Base-by-base conservation (phyloP, 176 grass and related monocot species). In the Melocanna baccifera region DNA sequence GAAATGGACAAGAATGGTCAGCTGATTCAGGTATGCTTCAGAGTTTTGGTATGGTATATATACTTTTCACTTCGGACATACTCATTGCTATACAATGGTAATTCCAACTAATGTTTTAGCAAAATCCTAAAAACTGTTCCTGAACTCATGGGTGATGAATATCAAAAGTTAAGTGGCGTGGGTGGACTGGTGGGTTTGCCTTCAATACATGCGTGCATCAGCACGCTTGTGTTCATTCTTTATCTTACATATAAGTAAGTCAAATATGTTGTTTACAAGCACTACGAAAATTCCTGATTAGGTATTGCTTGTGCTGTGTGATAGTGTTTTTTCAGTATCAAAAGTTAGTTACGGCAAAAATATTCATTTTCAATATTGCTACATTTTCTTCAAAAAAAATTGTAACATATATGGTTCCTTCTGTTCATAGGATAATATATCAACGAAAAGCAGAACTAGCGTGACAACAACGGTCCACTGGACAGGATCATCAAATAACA, bases 391-490 rank as follows among this genome's bases (percentile, higher is more conserved):
- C 37, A 68, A 42, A 30, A 30, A 63, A 3, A 10, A 14, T 16
- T 25, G 7, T 18, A 30, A 76, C 37, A 63, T 40, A 47, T 89
- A 43, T 75, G 12, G 6, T 32, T 89, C 45, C 48, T 79, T 86
- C 11, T 90, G 11, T 83, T 69, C n/a, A 9, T 69, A 96, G 96
- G 91, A 94, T 81, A 92, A 87, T 62, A 84, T 86, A 32, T 89
- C 96, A 55, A 96, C 88, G 19, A 61, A 72, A 66, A 62, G 20
- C 0, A 86, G 78, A 73, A 89, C 83, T 20, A 85, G 58, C 36
- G 85, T 46, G n/a, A 94, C 96, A 61, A 94, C 91, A 41, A 92
- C 85, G 9, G 88, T 99, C 47, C 92, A 79, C 52, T 99, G 96
- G 96, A 96, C 80, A 9, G 93, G 96, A 88, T 84, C 88, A 52